Evolutionary conservation across 768 basidiomycete genomes (phyloP).

Genomic region (Xerocomellus amylosporus): DNA sequence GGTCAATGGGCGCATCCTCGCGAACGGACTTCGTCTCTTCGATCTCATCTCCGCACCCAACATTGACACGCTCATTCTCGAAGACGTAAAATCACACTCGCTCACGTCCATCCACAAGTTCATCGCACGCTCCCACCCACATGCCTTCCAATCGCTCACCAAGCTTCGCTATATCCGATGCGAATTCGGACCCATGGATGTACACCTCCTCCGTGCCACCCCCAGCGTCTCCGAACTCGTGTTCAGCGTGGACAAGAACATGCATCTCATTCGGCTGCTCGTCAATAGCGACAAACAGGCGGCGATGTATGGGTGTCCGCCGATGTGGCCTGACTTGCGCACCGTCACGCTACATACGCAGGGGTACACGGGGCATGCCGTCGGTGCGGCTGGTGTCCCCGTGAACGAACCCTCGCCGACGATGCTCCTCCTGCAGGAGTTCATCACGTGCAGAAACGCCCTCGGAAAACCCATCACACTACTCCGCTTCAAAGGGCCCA

Average conservation of each 20-base stretch:
- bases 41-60: constrained; percentile 33
- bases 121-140: constrained; percentile 27
- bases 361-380: constrained; percentile 20
- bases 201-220: constrained; percentile 31
- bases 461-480: constrained; percentile 23
- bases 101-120: constrained; percentile 29
- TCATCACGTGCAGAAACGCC: constrained; percentile 19
- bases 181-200: constrained; percentile 31
- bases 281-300: constrained; percentile 36
- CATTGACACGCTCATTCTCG: constrained; percentile 31
- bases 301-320: constrained; percentile 23
- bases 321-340: constrained; percentile 30
- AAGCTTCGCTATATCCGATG: constrained; percentile 29
- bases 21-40: constrained; percentile 30
- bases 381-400: constrained; percentile 21
- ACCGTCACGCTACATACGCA: constrained; percentile 31
- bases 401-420: constrained; percentile 31
- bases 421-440: constrained; percentile 30
- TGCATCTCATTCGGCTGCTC: constrained; percentile 31
- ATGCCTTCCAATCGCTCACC: constrained; percentile 29
- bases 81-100: constrained; percentile 29
- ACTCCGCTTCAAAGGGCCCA: constrained; percentile 31
- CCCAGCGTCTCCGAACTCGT: constrained; percentile 33
- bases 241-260: constrained; percentile 29
- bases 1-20: constrained; percentile 30